Evolutionary conservation across 1,139 yeast genomes (phyloP).

Genomic region (Kodamaea anthophila): DNA sequence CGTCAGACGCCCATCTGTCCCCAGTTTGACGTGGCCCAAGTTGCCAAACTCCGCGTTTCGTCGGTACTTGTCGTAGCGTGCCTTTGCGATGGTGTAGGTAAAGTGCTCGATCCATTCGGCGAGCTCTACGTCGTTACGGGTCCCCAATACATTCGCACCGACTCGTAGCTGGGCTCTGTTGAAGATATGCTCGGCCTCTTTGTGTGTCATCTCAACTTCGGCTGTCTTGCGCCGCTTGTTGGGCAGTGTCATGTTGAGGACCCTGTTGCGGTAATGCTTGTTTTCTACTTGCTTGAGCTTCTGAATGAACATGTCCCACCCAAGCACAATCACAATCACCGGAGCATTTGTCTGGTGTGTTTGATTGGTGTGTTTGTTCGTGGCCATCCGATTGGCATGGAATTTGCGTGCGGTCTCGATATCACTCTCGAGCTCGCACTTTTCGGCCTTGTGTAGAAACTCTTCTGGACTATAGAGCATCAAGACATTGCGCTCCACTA

Average conservation of each 20-base stretch:
- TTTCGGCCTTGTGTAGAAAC: constrained; percentile 21
- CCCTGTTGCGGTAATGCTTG: constrained; percentile 37
- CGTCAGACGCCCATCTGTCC: constrained; percentile 40
- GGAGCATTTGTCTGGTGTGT: constrained; percentile 7
- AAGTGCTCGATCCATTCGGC: constrained; percentile 50
- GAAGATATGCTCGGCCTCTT: constrained; percentile 30
- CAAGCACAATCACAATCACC: constrained; percentile 43
- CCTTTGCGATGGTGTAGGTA: constrained; percentile 48
- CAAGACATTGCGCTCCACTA: constrained; percentile 39
- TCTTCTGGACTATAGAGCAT: constrained; percentile 43
- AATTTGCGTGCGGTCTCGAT: constrained; percentile 17
- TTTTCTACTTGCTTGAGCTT: constrained; percentile 43
- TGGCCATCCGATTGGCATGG: constrained; percentile 4
- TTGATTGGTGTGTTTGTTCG: constrained; percentile 1
- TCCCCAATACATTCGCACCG: constrained; percentile 43
- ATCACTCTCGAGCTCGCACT: constrained; percentile 7
- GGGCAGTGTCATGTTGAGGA: constrained; percentile 20
- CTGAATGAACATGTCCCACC: constrained; percentile 39
- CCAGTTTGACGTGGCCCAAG: constrained; percentile 50
- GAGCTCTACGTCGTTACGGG: constrained; percentile 43
- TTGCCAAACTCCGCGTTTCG: constrained; percentile 50
- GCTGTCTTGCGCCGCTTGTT: constrained; percentile 2
- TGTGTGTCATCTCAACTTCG: constrained; percentile 21
- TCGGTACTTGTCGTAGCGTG: constrained; percentile 50
- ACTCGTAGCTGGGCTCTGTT: constrained; percentile 24